Conservation (phyloP, 257 asterid genomes). For the Penstemon davidsonii region DNA sequence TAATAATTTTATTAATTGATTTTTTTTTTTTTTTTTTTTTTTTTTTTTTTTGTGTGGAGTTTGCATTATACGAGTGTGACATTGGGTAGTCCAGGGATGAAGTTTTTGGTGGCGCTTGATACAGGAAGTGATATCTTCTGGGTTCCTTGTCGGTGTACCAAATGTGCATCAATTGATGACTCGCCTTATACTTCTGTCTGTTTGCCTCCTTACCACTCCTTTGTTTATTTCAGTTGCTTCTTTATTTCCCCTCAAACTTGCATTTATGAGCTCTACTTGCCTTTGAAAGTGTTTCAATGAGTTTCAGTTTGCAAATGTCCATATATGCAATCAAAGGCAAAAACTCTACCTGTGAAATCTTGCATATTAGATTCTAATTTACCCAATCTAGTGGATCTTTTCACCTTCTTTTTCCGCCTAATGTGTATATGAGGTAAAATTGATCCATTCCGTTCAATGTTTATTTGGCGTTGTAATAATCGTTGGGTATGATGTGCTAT, state of each 20-base stretch:
- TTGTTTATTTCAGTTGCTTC: neutral
- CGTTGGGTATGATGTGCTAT: no score
- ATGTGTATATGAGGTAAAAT: no score
- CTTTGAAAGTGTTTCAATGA: no score
- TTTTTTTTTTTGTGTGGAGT: conserved; percentile 36
- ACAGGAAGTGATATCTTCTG: conserved; percentile 88
- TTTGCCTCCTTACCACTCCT: neutral
- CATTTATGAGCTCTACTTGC: neutral
- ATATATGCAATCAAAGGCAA: no score
- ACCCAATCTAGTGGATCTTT: no score
- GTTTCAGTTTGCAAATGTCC: no score
- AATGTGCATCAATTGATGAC: conserved; percentile 57
- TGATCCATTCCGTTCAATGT: no score
- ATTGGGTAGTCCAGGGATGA: conserved; percentile 75
- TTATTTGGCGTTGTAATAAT: no score
- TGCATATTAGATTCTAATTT: no score
- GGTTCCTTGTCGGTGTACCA: conserved; percentile 74
- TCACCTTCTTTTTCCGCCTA: no score
- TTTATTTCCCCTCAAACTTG: neutral
- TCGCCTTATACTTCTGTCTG: conserved; percentile 56
- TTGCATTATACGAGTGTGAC: conserved; percentile 81
- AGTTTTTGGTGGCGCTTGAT: conserved; percentile 88
- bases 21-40: neutral
- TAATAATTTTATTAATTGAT: neutral
- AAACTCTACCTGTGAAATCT: no score